These are phyloP conservation scores for Gracilaria vermiculophylla DNA, from an alignment of 23 red algal genomes.

Conservation along the genomic window DNA sequence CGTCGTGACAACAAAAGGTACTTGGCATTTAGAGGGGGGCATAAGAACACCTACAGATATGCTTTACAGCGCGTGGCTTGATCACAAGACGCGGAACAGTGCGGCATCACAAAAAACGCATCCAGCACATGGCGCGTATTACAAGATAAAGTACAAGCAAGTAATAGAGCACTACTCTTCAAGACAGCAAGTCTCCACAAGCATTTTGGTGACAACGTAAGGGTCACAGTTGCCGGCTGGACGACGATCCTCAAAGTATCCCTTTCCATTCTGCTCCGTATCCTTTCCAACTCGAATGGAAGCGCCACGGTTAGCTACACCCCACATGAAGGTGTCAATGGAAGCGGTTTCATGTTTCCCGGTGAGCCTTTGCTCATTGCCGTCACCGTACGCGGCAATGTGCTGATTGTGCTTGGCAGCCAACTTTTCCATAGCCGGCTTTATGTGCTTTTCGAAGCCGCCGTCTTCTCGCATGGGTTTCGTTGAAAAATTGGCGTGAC, in stretches of 20 bases:
- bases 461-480: slow-evolving; percentile 87
- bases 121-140: not conserved
- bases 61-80: no score
- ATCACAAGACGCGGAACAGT: no score
- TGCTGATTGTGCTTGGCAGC: slow-evolving; percentile 82
- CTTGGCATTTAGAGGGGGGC: no score
- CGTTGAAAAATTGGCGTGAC: slow-evolving; percentile 99
- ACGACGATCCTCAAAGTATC: slow-evolving; percentile 99
- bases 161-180: not conserved
- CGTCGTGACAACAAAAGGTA: no score
- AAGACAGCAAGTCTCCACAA: slow-evolving; percentile 90
- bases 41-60: no score
- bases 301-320: slow-evolving; percentile 89
- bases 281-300: slow-evolving; percentile 78
- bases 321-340: slow-evolving; percentile 92
- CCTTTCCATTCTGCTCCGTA: slow-evolving; percentile 72
- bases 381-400: slow-evolving; percentile 87
- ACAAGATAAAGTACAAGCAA: not conserved
- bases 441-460: slow-evolving; percentile 82
- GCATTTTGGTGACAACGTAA: slow-evolving; percentile 92
- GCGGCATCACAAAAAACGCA: not conserved
- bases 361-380: slow-evolving; percentile 90
- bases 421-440: slow-evolving; percentile 76
- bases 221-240: slow-evolving; percentile 91
- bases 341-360: slow-evolving; percentile 94